Evolutionary conservation across 176 grass and related monocot genomes (phyloP).

Genomic region (Pharus latifolius): DNA sequence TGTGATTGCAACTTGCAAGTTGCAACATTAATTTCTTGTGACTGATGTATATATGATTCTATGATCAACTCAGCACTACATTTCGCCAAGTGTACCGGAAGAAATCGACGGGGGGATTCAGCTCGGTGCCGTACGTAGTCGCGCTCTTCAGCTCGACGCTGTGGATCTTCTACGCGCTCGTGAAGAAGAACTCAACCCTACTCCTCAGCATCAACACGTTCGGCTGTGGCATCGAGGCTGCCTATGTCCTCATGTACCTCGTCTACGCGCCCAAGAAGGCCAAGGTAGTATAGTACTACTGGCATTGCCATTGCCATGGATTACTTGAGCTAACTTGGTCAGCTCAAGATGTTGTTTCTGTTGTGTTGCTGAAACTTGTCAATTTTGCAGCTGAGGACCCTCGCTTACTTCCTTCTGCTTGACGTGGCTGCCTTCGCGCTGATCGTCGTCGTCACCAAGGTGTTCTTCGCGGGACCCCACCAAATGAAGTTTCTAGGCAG

Average conservation of each 20-base stretch:
- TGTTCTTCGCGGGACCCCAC: not conserved
- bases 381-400: constrained; percentile 44
- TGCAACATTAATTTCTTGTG: not conserved
- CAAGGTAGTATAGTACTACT: too few relatives aligned
- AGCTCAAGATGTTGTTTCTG: too few relatives aligned
- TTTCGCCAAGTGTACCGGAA: constrained; percentile 53
- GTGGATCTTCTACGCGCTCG: constrained; percentile 81
- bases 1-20: not conserved
- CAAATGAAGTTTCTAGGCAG: constrained; percentile 75
- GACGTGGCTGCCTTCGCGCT: constrained; percentile 57
- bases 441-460: constrained; percentile 45
- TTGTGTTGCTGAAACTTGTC: not conserved
- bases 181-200: constrained; percentile 48
- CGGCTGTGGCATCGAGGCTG: constrained; percentile 56
- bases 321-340: too few relatives aligned
- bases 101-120: constrained; percentile 70
- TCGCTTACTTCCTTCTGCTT: constrained; percentile 46
- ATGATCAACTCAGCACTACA: constrained; percentile 27
- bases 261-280: constrained; percentile 33
- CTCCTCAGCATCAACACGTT: constrained; percentile 78
- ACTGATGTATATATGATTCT: not conserved
- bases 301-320: too few relatives aligned
- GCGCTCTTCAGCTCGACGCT: constrained; percentile 83
- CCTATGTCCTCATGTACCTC: constrained; percentile 65
- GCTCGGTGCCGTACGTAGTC: constrained; percentile 88